phyloP scores from a whole-genome alignment of 768 basidiomycete genomes.

The Epithele typhae region DNA sequence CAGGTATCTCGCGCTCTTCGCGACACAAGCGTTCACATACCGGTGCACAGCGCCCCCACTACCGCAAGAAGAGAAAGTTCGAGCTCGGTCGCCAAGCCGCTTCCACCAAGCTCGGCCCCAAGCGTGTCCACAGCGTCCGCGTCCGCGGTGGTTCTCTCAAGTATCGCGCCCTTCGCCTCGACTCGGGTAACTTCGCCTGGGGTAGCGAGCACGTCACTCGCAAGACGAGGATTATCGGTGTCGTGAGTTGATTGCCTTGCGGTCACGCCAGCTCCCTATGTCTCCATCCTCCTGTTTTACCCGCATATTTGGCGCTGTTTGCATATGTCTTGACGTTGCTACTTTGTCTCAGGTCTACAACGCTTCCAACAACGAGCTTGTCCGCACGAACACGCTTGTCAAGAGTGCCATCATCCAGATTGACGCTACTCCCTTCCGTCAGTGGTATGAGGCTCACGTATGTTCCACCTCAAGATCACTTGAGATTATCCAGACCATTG shows the following conservation, averaged over 20 bases:
- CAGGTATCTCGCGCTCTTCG: slow-evolving; percentile 96
- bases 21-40: slow-evolving; percentile 96
- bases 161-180: slow-evolving; percentile 93
- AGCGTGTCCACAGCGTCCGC: slow-evolving; percentile 94
- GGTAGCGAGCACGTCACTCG: slow-evolving; percentile 89
- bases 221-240: slow-evolving; percentile 95
- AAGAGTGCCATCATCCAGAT: slow-evolving; percentile 96
- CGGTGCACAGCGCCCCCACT: slow-evolving; percentile 88
- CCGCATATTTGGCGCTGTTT: background rate
- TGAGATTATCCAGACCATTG: no score
- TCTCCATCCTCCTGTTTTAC: no score
- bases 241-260: slow-evolving; percentile 53
- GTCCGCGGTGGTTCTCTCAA: slow-evolving; percentile 95
- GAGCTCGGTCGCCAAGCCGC: slow-evolving; percentile 98
- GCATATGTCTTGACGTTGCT: no score
- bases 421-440: slow-evolving; percentile 98
- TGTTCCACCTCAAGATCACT: slow-evolving; percentile 31
- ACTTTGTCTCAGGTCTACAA: slow-evolving; percentile 78
- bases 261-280: background rate
- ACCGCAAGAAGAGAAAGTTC: slow-evolving; percentile 99
- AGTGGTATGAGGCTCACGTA: slow-evolving; percentile 99
- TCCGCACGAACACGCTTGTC: slow-evolving; percentile 98
- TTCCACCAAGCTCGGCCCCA: slow-evolving; percentile 92
- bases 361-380: slow-evolving; percentile 99
- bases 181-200: slow-evolving; percentile 98